A percentile compares a stretch with the other conserved stretches of the same genome.
Conservation (phyloP, 2,329 filamentous ascomycete species). For the Davidsoniella virescens region DNA sequence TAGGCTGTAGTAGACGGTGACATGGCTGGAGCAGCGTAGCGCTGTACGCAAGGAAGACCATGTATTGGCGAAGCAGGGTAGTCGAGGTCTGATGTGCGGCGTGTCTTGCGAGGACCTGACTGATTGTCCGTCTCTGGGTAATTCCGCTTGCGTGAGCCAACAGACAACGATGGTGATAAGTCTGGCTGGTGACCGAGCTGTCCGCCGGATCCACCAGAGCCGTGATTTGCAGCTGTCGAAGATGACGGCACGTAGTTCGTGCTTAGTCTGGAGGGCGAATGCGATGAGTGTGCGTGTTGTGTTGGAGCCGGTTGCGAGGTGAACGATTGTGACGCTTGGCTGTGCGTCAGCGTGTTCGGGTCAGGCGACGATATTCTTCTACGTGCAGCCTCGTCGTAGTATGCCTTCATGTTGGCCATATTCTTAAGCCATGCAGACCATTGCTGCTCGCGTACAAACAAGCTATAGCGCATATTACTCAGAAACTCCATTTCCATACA, state of each 20-base stretch:
- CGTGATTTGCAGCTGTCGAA: neutral
- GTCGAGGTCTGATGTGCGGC: neutral
- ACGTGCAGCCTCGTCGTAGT: slow-evolving; percentile 53
- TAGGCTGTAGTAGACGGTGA: neutral
- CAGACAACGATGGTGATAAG: slow-evolving; percentile 6
- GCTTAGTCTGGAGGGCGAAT: slow-evolving; percentile 9
- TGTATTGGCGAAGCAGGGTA: neutral
- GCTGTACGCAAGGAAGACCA: no score
- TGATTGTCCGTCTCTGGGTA: slow-evolving; percentile 12
- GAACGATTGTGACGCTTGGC: neutral
- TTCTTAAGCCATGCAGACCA: slow-evolving; percentile 81
- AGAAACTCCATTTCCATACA: slow-evolving; percentile 99
- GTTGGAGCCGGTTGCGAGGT: neutral
- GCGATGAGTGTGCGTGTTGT: slow-evolving; percentile 5
- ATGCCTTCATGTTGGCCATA: slow-evolving; percentile 66
- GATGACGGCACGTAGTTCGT: neutral
- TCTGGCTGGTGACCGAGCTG: slow-evolving; percentile 4
- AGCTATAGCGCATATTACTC: slow-evolving; percentile 92
- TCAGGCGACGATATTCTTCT: slow-evolving; percentile 20
- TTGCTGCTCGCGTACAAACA: slow-evolving; percentile 70
- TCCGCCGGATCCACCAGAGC: neutral
- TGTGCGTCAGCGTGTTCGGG: neutral
- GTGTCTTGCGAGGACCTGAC: slow-evolving; percentile 5
- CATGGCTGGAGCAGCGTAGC: neutral
- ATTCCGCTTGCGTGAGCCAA: slow-evolving; percentile 15